Conservation (phyloP, 2,329 filamentous ascomycete genomes). For the Westerdykella sp. region DNA sequence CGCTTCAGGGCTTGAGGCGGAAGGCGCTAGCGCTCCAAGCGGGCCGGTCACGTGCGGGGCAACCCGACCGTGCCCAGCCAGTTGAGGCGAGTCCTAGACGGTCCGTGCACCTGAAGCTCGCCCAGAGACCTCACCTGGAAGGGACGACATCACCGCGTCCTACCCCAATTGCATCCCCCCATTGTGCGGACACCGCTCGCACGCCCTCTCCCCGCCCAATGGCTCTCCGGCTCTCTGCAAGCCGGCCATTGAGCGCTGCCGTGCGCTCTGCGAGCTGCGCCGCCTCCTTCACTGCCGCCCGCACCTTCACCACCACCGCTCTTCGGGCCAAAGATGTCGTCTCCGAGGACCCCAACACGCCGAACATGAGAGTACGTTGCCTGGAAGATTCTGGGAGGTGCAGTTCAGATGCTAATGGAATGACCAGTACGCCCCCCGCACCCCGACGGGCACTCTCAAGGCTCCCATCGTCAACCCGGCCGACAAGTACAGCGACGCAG, state of each 20-base stretch:
- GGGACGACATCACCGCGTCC: not conserved
- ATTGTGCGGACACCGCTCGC: constrained; percentile 6
- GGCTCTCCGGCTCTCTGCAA: constrained; percentile 38
- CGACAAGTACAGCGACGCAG: constrained; percentile 86
- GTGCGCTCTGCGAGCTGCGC: constrained; percentile 31
- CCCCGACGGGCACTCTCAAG: constrained; percentile 53
- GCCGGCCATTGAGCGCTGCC: constrained; percentile 35
- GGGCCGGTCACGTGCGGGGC: constrained; percentile 4
- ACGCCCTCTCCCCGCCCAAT: constrained; percentile 22
- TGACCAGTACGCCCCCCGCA: constrained; percentile 39
- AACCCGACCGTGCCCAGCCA: not conserved
- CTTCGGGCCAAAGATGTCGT: constrained; percentile 41
- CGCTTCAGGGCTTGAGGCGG: not conserved
- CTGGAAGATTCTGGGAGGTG: not conserved
- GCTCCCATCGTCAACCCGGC: constrained; percentile 80
- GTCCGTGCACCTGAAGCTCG: not conserved
- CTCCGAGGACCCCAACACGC: constrained; percentile 37
- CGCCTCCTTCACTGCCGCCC: constrained; percentile 20
- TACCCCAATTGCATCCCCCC: constrained; percentile 8
- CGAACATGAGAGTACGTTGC: constrained; percentile 42
- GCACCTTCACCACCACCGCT: constrained; percentile 41
- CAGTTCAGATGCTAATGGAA: constrained; percentile 13
- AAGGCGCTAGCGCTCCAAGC: not conserved
- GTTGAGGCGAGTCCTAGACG: too few relatives aligned
- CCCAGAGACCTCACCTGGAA: constrained; percentile 1